Evolutionary conservation across 805 yeast species (phyloP).

Genomic region (Sugiyamaella americana): DNA sequence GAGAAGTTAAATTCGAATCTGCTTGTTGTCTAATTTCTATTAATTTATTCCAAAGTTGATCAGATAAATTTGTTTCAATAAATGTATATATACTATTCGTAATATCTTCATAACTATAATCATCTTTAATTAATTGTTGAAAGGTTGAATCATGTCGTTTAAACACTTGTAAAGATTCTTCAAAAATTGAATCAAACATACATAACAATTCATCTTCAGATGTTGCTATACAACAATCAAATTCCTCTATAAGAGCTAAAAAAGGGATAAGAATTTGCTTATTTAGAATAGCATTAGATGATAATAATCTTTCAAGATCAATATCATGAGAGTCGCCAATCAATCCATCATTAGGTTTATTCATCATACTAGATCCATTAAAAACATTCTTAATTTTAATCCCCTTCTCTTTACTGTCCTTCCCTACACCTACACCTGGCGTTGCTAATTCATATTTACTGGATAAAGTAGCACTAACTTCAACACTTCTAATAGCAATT

Average conservation of each 20-base stretch:
- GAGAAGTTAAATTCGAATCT: conserved; percentile 23
- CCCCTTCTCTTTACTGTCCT: not conserved
- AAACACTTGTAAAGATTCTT: conserved; percentile 32
- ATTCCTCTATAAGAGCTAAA: conserved; percentile 35
- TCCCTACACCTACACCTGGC: not conserved
- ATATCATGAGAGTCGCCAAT: not conserved
- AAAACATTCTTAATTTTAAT: not conserved
- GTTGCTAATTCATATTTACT: conserved; percentile 6
- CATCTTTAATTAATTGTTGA: conserved; percentile 24
- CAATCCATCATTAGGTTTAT: not conserved
- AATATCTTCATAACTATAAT: conserved; percentile 32
- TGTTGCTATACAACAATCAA: conserved; percentile 30
- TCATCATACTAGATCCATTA: not conserved
- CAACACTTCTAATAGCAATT: conserved; percentile 24
- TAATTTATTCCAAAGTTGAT: conserved; percentile 55
- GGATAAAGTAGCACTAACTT: conserved; percentile 17
- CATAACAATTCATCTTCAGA: conserved; percentile 31
- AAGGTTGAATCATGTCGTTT: conserved; percentile 29
- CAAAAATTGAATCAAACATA: conserved; percentile 28
- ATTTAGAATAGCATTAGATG: conserved; percentile 37
- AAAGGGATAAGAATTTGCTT: conserved; percentile 38
- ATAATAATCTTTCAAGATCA: conserved; percentile 36
- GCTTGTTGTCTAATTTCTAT: conserved; percentile 26
- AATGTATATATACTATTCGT: conserved; percentile 56
- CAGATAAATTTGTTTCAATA: conserved; percentile 63